Percentiles rank a stretch among this genome's conserved stretches.
These are phyloP conservation scores for Penicillium robsamsonii DNA, from an alignment of 495 filamentous ascomycete species.

Conservation along the genomic window DNA sequence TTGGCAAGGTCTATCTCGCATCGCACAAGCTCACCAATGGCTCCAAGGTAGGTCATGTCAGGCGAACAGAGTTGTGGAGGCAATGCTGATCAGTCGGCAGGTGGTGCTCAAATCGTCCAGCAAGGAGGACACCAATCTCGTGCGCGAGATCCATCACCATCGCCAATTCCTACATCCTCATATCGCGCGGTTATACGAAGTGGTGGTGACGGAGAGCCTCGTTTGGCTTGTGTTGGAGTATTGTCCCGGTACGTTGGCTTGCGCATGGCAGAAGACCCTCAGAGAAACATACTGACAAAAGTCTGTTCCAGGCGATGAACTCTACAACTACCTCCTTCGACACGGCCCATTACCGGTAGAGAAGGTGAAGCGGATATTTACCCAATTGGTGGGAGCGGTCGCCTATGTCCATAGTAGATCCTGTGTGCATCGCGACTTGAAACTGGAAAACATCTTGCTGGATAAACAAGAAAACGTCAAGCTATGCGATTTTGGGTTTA, in stretches of 20 bases:
- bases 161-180: constrained; percentile 97
- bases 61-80: background rate
- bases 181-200: constrained; percentile 94
- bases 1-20: constrained; percentile 97
- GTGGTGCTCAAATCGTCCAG: constrained; percentile 97
- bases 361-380: constrained; percentile 93
- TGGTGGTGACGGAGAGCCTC: constrained; percentile 89
- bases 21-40: constrained; percentile 97
- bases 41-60: constrained; percentile 71
- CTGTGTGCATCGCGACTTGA: constrained; percentile 94
- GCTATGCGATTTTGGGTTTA: constrained; percentile 98
- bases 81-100: constrained; percentile 40
- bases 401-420: constrained; percentile 93
- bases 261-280: background rate
- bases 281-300: constrained; percentile 6
- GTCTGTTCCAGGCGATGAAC: constrained; percentile 73
- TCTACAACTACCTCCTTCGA: constrained; percentile 90
- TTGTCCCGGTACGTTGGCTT: constrained; percentile 71
- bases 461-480: constrained; percentile 98
- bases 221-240: constrained; percentile 98
- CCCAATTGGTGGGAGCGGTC: constrained; percentile 93
- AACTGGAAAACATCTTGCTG: constrained; percentile 94
- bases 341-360: constrained; percentile 80
- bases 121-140: constrained; percentile 92
- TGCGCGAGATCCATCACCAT: constrained; percentile 96